A percentile compares a stretch with the other conserved stretches of the same genome.
Conservation (phyloP, 768 basidiomycete species). For the Russula olivacea region DNA sequence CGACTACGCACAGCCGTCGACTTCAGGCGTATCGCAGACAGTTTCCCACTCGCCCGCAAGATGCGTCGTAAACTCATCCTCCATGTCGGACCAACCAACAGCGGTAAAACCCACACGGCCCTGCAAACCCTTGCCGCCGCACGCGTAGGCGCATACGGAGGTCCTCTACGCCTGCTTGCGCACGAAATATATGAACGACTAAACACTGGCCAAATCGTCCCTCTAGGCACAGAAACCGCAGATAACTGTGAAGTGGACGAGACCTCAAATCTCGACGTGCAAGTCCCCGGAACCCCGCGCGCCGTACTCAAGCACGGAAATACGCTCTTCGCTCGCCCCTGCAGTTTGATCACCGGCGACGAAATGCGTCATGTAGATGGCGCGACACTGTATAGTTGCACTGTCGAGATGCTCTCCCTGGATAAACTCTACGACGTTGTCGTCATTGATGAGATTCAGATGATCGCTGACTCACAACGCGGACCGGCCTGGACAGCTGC, state of each 20-base stretch:
- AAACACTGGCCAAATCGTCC: constrained; percentile 84
- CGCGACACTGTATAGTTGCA: constrained; percentile 67
- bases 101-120: constrained; percentile 94
- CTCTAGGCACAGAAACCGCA: constrained; percentile 51
- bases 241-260: constrained; percentile 35
- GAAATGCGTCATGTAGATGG: constrained; percentile 66
- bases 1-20: constrained; percentile 33
- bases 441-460: constrained; percentile 96
- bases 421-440: constrained; percentile 58
- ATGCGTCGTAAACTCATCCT: constrained; percentile 76
- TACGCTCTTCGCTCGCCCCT: constrained; percentile 47
- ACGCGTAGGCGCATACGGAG: constrained; percentile 72
- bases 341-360: constrained; percentile 91
- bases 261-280: constrained; percentile 35
- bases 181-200: constrained; percentile 92
- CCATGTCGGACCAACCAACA: constrained; percentile 97
- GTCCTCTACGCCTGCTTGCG: constrained; percentile 87
- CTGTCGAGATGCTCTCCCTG: constrained; percentile 83
- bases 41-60: constrained; percentile 47
- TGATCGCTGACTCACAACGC: constrained; percentile 75
- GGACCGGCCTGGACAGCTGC: constrained; percentile 82
- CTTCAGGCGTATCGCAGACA: constrained; percentile 42
- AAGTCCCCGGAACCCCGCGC: constrained; percentile 20
- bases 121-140: constrained; percentile 82
- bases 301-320: constrained; percentile 36